Evolutionary conservation across 768 basidiomycete genomes (phyloP).

Genomic region (Tephrocybe sp.): DNA sequence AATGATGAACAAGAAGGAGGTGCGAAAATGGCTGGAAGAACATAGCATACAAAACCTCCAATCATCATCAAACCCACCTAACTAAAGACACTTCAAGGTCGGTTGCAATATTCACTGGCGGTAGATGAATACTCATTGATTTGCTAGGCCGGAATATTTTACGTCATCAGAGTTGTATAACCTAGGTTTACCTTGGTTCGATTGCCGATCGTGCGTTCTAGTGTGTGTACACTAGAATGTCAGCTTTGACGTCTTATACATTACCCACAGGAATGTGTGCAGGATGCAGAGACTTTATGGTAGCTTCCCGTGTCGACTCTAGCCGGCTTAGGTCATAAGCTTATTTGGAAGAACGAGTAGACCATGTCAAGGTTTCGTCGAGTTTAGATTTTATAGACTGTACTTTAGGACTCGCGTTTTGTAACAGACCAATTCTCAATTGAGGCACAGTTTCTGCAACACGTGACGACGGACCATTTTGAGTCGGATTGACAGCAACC

Average conservation of each 20-base stretch:
- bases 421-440: no score
- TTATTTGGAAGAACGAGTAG: no score
- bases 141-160: not conserved
- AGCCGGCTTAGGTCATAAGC: no score
- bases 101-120: not conserved
- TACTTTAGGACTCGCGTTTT: no score
- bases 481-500: not conserved
- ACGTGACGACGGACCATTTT: not conserved
- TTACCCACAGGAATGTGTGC: no score
- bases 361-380: no score
- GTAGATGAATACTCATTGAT: not conserved
- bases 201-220: not conserved
- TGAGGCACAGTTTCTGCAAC: not conserved
- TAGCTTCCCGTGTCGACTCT: no score
- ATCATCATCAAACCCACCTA: not conserved
- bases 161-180: not conserved
- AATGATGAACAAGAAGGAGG: conserved; percentile 73
- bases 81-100: not conserved
- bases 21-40: conserved; percentile 81
- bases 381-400: no score
- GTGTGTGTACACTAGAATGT: no score
- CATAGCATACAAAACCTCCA: conserved; percentile 15
- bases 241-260: no score
- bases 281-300: no score
- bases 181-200: not conserved